Evolutionary conservation across 1,284 basidiomycete genomes (phyloP).

Genomic region (Rhodotorula sp.): DNA sequence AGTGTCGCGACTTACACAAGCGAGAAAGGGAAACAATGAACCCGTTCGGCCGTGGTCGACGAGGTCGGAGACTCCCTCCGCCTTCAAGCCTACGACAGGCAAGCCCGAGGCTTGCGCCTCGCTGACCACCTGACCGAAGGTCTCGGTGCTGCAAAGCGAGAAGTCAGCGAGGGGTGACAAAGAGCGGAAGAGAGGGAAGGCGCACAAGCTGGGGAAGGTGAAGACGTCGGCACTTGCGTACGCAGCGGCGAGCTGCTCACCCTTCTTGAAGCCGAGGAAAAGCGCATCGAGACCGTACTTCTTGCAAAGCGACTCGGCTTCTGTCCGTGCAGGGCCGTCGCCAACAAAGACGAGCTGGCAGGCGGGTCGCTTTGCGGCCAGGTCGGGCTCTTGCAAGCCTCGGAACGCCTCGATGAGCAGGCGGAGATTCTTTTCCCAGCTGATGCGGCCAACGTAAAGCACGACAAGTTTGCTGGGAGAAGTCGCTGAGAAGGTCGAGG

Average conservation of each 20-base stretch:
- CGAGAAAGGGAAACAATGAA: background rate
- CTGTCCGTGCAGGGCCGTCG: slow-evolving; percentile 56
- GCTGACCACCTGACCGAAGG: slow-evolving; percentile 59
- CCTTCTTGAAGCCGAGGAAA: slow-evolving; percentile 56
- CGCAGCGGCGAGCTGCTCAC: slow-evolving; percentile 51
- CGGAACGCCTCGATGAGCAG: slow-evolving; percentile 56
- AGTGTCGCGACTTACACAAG: too few relatives aligned
- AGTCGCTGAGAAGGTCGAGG: slow-evolving; percentile 30
- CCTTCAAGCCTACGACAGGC: slow-evolving; percentile 58
- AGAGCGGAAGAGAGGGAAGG: background rate
- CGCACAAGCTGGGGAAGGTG: slow-evolving; percentile 52
- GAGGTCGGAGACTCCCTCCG: slow-evolving; percentile 59
- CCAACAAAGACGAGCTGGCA: slow-evolving; percentile 58
- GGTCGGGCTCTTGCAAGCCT: slow-evolving; percentile 38
- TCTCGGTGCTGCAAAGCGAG: slow-evolving; percentile 48
- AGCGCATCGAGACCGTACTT: slow-evolving; percentile 53
- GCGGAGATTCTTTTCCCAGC: slow-evolving; percentile 61
- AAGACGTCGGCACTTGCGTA: slow-evolving; percentile 59
- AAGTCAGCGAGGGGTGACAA: slow-evolving; percentile 25
- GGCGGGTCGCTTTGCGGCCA: slow-evolving; percentile 25
- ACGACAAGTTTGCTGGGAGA: slow-evolving; percentile 46
- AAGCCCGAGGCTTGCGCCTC: slow-evolving; percentile 58
- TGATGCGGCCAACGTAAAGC: slow-evolving; percentile 52
- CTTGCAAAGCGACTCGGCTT: slow-evolving; percentile 53
- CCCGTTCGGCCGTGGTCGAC: slow-evolving; percentile 55